These are phyloP conservation scores for Tremella fuciformis DNA, from an alignment of 768 basidiomycete genomes.

Conservation along the genomic window DNA sequence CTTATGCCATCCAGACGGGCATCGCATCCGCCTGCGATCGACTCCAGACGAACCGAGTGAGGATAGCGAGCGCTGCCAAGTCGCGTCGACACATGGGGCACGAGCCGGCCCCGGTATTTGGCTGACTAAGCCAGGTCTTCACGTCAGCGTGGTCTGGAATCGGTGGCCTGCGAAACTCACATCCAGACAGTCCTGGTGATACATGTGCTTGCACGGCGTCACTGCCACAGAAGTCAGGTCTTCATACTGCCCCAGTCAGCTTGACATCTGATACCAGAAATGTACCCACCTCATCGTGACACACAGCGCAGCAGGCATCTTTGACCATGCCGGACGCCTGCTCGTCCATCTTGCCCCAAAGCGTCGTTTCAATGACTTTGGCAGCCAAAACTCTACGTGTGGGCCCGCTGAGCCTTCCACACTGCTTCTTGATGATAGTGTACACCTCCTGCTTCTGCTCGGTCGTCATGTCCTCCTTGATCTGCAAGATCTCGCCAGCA, in stretches of 20 bases:
- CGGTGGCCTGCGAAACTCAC: constrained; percentile 20
- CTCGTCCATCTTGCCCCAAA: constrained; percentile 13
- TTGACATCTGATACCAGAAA: not conserved
- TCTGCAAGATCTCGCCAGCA: not conserved
- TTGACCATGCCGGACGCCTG: constrained; percentile 21
- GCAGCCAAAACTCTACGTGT: constrained; percentile 20
- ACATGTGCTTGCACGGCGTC: constrained; percentile 47
- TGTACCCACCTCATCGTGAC: constrained; percentile 39
- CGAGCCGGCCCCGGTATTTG: constrained; percentile 24
- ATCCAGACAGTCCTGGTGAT: constrained; percentile 38
- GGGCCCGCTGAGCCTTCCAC: constrained; percentile 6
- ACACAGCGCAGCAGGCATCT: constrained; percentile 39
- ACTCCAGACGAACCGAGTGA: constrained; percentile 23
- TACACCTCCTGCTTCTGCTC: constrained; percentile 22
- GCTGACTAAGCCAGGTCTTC: constrained; percentile 39
- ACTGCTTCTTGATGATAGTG: constrained; percentile 13
- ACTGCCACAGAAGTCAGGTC: constrained; percentile 21
- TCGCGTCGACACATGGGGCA: constrained; percentile 47
- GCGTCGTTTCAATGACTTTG: constrained; percentile 12
- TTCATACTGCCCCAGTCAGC: constrained; percentile 27
- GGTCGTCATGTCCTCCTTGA: constrained; percentile 17
- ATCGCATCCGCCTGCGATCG: constrained; percentile 27
- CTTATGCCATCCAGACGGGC: constrained; percentile 33
- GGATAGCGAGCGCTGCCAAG: constrained; percentile 30
- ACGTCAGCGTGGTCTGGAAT: constrained; percentile 7